Evolutionary conservation across 805 yeast genomes (phyloP).

Genomic region (Myxozyma mucilagina): DNA sequence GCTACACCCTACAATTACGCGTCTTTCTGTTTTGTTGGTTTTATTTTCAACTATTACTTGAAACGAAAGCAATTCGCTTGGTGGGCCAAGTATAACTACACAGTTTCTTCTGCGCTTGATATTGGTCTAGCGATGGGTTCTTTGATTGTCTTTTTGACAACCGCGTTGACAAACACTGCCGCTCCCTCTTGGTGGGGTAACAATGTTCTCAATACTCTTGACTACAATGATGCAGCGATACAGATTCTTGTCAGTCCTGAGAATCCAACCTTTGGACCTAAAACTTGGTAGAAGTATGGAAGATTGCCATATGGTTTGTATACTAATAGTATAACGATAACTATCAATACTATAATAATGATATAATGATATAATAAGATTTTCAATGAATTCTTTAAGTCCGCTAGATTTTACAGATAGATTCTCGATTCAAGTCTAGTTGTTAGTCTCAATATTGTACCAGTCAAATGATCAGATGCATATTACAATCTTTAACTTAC

Average conservation of each 20-base stretch:
- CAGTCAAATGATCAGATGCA: no score
- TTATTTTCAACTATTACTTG: conserved; percentile 56
- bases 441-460: no score
- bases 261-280: not conserved
- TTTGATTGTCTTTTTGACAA: conserved; percentile 51
- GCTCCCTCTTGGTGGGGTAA: conserved; percentile 62
- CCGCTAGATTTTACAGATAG: no score
- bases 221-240: not conserved
- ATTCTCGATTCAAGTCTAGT: no score
- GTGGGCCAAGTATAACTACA: conserved; percentile 76
- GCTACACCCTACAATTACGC: conserved; percentile 10
- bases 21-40: conserved; percentile 41
- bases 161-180: conserved; percentile 39
- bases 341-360: no score
- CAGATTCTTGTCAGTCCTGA: not conserved
- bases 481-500: no score
- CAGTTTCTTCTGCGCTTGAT: conserved; percentile 63
- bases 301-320: no score
- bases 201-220: conserved; percentile 19
- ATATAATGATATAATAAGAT: no score
- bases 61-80: conserved; percentile 57
- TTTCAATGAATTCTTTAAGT: no score
- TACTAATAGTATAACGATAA: no score
- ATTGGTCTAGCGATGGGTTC: conserved; percentile 68
- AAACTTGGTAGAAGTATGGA: not conserved